Base-by-base conservation (phyloP, 2,329 filamentous ascomycete species). In the Gaeumannomyces tritici region DNA sequence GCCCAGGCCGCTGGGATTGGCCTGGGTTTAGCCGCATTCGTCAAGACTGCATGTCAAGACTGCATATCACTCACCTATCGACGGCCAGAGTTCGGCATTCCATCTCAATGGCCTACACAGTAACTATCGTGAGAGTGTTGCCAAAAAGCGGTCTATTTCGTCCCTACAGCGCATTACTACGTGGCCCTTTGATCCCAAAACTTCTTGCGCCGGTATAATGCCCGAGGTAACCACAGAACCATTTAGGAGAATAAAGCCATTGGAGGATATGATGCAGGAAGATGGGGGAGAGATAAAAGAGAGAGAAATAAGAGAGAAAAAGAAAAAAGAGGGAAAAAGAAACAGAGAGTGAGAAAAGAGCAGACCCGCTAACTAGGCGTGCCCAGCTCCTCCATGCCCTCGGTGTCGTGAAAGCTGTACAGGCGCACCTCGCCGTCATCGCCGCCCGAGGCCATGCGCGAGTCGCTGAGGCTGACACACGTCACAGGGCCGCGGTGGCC, bases 371-470 rank as follows among this genome's bases (percentile, higher is more conserved):
- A 51, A 51, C 42, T 80, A 15, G 82, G 80, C 11, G 80, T 84
- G 2, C 82, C 81, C 42, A 74, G 74, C 66, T 82, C 79, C 65
- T 78, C 77, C 47, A 80, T 59, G 4, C 63, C 74, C 55, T 69
- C 71, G 61, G 81, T 78, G 26, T 77, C 79, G 66, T 85, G 83
- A 70, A 93, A 93, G 69, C 87, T 90, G 73, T 93, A 92, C 69
- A 99, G 81, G 61, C 93, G 81, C 42, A 97, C 90, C 69, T 96
- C 92, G 66, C 91, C 91, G 72, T 99, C 95, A 74, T 98, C 95
- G 70, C 93, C 91, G 7, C 93, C 95, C 68, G 90, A 96, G 33
- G 91, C 90, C 79, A 99, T 89, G 55, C 90, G 84, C 68, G 88
- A 90, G 72, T 98, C 95, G 69, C 91, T 96, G 8, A 99, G 79